Conservation (phyloP, 106 monocot species). For the Acorus gramineus region DNA sequence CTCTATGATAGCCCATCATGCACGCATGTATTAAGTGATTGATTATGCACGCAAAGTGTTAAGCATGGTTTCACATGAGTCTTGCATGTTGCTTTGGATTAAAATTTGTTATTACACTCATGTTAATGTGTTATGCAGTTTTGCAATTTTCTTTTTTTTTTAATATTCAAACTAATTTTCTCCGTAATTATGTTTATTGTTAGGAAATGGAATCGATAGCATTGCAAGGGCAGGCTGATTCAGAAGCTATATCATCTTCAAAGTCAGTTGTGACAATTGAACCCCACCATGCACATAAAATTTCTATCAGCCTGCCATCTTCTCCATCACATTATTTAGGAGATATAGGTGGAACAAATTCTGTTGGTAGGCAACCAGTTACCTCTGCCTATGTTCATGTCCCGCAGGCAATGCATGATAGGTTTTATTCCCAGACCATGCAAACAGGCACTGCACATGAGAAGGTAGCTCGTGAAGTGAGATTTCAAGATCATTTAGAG, state of each 20-base stretch:
- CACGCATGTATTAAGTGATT: too few species aligned
- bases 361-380: not conserved
- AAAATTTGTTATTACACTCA: too few species aligned
- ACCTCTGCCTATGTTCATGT: not conserved
- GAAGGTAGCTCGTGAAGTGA: not conserved
- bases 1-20: too few species aligned
- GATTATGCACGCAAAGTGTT: too few species aligned
- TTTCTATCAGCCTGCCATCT: slow-evolving; percentile 24
- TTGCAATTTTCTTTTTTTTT: too few species aligned
- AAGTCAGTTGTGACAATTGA: not conserved
- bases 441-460: not conserved
- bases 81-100: too few species aligned
- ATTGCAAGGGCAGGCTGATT: too few species aligned
- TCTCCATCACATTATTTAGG: slow-evolving; percentile 16
- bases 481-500: not conserved
- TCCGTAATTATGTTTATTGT: too few species aligned
- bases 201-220: too few species aligned
- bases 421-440: slow-evolving; percentile 25
- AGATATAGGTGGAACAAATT: not conserved
- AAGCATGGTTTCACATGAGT: too few species aligned
- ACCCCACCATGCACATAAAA: slow-evolving; percentile 8
- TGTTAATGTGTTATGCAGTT: too few species aligned
- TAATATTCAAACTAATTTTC: too few species aligned
- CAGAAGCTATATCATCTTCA: not conserved
- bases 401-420: not conserved